Conservation (phyloP, 2,329 filamentous ascomycete genomes). For the Fusarium mexicanum region DNA sequence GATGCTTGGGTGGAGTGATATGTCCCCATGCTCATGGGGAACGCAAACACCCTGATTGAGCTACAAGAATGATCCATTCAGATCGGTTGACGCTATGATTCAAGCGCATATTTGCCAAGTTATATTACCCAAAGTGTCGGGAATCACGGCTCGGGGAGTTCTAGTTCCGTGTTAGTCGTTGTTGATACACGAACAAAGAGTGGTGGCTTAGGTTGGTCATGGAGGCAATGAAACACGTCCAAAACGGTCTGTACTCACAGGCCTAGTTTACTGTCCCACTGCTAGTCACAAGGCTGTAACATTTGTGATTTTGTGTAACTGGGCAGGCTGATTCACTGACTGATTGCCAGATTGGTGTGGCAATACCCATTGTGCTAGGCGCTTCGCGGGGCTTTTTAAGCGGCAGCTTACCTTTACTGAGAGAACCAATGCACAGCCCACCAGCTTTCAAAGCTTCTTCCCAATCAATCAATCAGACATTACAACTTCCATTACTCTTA, state of each 20-base stretch:
- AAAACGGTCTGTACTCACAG: background rate
- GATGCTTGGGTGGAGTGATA: background rate
- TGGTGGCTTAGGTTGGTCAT: conserved; percentile 2
- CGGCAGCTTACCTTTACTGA: conserved; percentile 10
- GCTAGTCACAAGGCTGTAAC: conserved; percentile 8
- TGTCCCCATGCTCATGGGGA: background rate
- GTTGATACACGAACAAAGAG: conserved; percentile 9
- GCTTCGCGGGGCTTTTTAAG: conserved; percentile 26
- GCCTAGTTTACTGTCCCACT: background rate
- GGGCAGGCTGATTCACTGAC: conserved; percentile 6
- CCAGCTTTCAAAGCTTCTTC: conserved; percentile 8
- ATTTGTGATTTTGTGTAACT: background rate
- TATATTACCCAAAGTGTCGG: background rate
- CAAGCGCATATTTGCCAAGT: background rate
- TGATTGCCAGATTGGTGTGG: background rate
- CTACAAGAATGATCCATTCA: background rate
- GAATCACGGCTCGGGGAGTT: conserved; percentile 8
- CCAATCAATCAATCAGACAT: conserved; percentile 6
- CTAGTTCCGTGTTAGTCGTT: conserved; percentile 15
- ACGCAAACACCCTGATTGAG: background rate
- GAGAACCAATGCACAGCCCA: conserved; percentile 17
- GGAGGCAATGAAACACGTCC: conserved; percentile 17
- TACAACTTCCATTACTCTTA: conserved; percentile 7
- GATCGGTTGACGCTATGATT: background rate
- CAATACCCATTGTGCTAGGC: conserved; percentile 3